These are phyloP conservation scores for Wickerhamomyces bisporus DNA, from an alignment of 805 yeast species.

Conservation along the genomic window DNA sequence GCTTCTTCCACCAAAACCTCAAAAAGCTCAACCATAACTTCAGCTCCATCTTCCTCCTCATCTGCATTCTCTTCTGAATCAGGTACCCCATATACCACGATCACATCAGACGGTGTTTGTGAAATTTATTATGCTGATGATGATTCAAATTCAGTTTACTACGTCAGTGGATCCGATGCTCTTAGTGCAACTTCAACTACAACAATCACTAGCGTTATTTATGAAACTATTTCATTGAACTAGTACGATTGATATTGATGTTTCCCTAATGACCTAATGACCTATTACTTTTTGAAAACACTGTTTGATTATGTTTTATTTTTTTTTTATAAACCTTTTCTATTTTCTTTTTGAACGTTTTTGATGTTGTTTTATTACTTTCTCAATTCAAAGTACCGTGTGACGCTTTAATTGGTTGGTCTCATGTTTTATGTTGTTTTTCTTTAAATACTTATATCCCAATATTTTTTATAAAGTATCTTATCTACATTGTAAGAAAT, in stretches of 20 bases:
- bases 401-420: too few relatives aligned
- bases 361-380: background rate
- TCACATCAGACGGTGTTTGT: slow-evolving; percentile 22
- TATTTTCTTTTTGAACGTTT: too few relatives aligned
- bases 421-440: too few relatives aligned
- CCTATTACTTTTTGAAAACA: background rate
- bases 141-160: slow-evolving; percentile 10
- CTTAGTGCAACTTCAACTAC: slow-evolving; percentile 23
- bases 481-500: too few relatives aligned
- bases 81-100: slow-evolving; percentile 17
- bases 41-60: slow-evolving; percentile 10
- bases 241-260: background rate
- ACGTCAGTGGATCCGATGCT: slow-evolving; percentile 25
- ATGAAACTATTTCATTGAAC: slow-evolving; percentile 16
- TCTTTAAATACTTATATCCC: too few relatives aligned
- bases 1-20: slow-evolving; percentile 5
- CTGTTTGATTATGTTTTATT: too few relatives aligned
- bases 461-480: too few relatives aligned
- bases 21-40: background rate
- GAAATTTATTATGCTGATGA: slow-evolving; percentile 22
- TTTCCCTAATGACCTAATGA: background rate
- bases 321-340: too few relatives aligned
- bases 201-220: slow-evolving; percentile 20
- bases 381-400: background rate
- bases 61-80: slow-evolving; percentile 6